A percentile compares a stretch with the other conserved stretches of the same genome.
Conservation (phyloP, 1,284 basidiomycete genomes). For the Hemileia vastatrix region DNA sequence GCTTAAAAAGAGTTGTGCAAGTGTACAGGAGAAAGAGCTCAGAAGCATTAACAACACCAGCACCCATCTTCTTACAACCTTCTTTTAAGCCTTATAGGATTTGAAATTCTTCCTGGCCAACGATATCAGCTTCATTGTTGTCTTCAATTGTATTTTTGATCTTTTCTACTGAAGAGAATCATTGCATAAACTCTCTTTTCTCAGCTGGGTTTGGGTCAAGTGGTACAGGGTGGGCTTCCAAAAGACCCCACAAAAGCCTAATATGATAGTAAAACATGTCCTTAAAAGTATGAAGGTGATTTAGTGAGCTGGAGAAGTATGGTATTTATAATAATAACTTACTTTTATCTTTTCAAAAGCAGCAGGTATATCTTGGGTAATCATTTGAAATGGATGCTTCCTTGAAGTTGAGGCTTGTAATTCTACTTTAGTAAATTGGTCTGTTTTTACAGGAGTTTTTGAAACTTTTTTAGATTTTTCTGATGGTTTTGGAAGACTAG, state of each 20-base stretch:
- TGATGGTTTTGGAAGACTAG: too few relatives aligned
- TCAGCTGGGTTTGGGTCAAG: neutral
- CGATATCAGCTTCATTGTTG: neutral
- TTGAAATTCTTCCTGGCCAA: neutral
- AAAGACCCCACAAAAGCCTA: neutral
- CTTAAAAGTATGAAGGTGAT: neutral
- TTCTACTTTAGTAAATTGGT: too few relatives aligned
- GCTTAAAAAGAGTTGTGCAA: neutral
- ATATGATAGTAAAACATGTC: neutral
- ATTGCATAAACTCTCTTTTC: neutral
- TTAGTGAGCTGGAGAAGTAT: too few relatives aligned
- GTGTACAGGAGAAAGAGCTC: neutral
- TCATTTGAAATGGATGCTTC: too few relatives aligned
- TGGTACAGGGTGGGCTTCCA: neutral
- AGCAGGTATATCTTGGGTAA: too few relatives aligned
- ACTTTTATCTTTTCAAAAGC: too few relatives aligned
- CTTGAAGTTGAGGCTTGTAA: too few relatives aligned
- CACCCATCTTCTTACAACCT: neutral
- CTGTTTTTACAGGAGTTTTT: too few relatives aligned
- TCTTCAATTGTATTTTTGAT: neutral
- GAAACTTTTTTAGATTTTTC: too few relatives aligned
- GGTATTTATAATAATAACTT: too few relatives aligned
- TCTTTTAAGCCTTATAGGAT: neutral
- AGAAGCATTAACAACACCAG: neutral
- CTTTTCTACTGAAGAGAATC: neutral